phyloP scores from a whole-genome alignment of 352 stramenopile species.

The Pythium phragmiticola region DNA sequence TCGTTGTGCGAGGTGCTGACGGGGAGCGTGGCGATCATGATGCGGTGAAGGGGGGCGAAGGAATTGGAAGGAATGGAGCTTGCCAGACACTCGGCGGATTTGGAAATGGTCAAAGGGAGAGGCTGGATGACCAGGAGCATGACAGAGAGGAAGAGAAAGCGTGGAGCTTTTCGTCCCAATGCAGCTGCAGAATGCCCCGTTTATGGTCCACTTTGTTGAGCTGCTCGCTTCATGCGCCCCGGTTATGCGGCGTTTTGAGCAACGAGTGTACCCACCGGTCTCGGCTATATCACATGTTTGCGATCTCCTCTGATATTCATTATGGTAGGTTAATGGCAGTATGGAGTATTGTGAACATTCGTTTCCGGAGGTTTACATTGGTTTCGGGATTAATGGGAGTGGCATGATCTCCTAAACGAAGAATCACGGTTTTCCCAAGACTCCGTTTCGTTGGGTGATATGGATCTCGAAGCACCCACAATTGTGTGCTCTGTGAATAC shows the following conservation, averaged over 20 bases:
- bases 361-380: too few species aligned
- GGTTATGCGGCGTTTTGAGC: not conserved
- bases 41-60: not conserved
- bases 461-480: too few species aligned
- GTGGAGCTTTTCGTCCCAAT: not conserved
- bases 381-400: too few species aligned
- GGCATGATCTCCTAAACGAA: too few species aligned
- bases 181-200: not conserved
- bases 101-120: not conserved
- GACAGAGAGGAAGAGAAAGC: not conserved
- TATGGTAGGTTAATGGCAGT: too few species aligned
- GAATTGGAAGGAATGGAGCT: not conserved
- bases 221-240: not conserved
- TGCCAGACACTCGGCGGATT: not conserved
- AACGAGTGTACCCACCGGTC: too few species aligned
- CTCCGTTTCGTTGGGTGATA: too few species aligned
- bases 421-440: too few species aligned
- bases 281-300: too few species aligned
- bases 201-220: not conserved
- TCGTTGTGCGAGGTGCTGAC: not conserved
- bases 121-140: not conserved
- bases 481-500: too few species aligned
- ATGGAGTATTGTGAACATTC: too few species aligned
- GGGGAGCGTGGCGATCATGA: not conserved
- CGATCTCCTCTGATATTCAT: too few species aligned